These are phyloP conservation scores for Geotrichum siamense DNA, from an alignment of 1,139 yeast species.

Conservation along the genomic window DNA sequence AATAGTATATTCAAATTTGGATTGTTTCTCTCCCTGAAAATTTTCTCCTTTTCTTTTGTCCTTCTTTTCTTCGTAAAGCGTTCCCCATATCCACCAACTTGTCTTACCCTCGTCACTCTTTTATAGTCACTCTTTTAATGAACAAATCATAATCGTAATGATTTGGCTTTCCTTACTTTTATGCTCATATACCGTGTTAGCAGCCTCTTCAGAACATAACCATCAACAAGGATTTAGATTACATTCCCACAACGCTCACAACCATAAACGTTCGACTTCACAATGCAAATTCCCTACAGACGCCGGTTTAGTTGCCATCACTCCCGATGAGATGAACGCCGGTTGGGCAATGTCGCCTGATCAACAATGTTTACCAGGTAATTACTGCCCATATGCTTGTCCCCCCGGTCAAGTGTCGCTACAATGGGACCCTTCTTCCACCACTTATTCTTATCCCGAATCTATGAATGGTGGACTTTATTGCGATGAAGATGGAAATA, in stretches of 20 bases:
- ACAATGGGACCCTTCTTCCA: conserved; percentile 63
- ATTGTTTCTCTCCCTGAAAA: no score
- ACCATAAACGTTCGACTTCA: conserved; percentile 22
- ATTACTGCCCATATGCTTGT: conserved; percentile 84
- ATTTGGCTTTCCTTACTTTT: no score
- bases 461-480: conserved; percentile 76
- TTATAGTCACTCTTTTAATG: no score
- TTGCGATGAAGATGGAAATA: conserved; percentile 63
- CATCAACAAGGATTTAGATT: no score
- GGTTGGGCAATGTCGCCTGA: conserved; percentile 90
- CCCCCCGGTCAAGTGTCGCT: conserved; percentile 76
- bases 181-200: no score
- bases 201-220: no score
- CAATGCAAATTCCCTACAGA: conserved; percentile 63
- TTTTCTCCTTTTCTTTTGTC: no score
- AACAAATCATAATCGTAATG: no score
- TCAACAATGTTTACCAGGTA: conserved; percentile 62
- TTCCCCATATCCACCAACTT: no score
- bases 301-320: conserved; percentile 61
- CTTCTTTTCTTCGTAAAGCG: no score
- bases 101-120: no score
- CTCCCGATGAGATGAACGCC: conserved; percentile 50
- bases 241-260: background rate
- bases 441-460: conserved; percentile 75
- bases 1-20: no score